Conservation (phyloP, 345 rosid genomes). For the Aquilaria malaccensis region DNA sequence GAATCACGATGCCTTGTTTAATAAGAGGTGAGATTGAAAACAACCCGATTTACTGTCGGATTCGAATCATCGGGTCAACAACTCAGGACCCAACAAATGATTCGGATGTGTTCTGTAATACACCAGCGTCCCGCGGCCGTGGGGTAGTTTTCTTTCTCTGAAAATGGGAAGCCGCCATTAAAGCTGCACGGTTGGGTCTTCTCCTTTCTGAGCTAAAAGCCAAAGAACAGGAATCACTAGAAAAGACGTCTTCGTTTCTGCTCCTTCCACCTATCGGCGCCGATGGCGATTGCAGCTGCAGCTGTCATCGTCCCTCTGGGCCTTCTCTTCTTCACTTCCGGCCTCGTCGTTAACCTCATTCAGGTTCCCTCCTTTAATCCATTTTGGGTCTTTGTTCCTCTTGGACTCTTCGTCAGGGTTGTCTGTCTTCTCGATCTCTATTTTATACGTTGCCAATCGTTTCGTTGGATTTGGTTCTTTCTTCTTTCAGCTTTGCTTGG, state of each 20-base stretch:
- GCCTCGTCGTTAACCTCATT: conserved; percentile 76
- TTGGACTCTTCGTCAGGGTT: neutral
- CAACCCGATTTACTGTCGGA: too few species aligned
- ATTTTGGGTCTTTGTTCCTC: neutral
- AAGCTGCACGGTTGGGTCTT: neutral
- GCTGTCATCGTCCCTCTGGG: conserved; percentile 76
- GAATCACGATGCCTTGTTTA: too few species aligned
- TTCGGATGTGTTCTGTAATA: too few species aligned
- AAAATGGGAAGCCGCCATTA: conserved; percentile 4
- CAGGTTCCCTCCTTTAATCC: conserved; percentile 44
- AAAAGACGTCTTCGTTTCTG: neutral
- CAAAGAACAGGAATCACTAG: neutral
- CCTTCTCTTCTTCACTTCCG: conserved; percentile 75
- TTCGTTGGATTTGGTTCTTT: conserved; percentile 10
- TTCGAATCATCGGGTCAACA: too few species aligned
- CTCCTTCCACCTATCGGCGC: neutral
- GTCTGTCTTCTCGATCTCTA: neutral
- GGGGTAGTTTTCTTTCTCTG: neutral
- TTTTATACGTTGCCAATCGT: neutral
- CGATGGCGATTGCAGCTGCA: conserved; percentile 76
- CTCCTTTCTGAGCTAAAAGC: neutral
- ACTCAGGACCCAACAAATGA: too few species aligned
- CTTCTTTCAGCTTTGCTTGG: neutral
- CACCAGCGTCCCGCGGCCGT: neutral
- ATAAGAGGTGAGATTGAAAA: too few species aligned